These are phyloP conservation scores for Rhynchosporium agropyri DNA, from an alignment of 2,329 filamentous ascomycete genomes.

Conservation along the genomic window DNA sequence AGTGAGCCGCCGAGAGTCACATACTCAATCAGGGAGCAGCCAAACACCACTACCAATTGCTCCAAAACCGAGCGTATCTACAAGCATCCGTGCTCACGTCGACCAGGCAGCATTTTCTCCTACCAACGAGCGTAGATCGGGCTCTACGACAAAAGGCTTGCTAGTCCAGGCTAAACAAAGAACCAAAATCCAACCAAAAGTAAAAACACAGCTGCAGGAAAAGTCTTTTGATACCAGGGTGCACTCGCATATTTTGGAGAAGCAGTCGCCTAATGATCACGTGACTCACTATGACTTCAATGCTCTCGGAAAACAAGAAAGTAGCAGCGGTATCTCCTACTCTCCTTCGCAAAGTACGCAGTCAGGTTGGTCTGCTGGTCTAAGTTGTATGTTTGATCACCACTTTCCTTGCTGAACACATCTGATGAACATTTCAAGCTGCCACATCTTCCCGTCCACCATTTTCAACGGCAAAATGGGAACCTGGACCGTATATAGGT, in stretches of 20 bases:
- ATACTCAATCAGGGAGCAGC: conserved; percentile 19
- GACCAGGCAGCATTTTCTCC: conserved; percentile 8
- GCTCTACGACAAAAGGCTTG: background rate
- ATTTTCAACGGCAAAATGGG: conserved; percentile 5
- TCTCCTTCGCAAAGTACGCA: conserved; percentile 19
- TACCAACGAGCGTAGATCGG: background rate
- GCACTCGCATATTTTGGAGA: conserved; percentile 14
- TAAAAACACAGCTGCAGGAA: conserved; percentile 12
- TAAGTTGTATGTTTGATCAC: conserved; percentile 25
- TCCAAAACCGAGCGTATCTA: conserved; percentile 21
- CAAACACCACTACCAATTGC: conserved; percentile 22
- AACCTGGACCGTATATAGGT: background rate
- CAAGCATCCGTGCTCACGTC: background rate
- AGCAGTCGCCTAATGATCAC: conserved; percentile 8
- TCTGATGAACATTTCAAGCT: conserved; percentile 18
- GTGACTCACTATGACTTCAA: conserved; percentile 37
- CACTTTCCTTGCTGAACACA: background rate
- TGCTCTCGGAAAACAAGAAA: conserved; percentile 29
- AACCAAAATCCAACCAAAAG: background rate
- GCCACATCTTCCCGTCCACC: background rate
- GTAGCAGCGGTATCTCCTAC: conserved; percentile 6
- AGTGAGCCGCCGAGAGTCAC: conserved; percentile 21
- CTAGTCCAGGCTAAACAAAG: conserved; percentile 1
- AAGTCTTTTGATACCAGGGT: conserved; percentile 28
- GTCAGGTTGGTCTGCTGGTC: conserved; percentile 26